Conservation (phyloP, 345 rosid genomes). For the Capsella bursapastoris region DNA sequence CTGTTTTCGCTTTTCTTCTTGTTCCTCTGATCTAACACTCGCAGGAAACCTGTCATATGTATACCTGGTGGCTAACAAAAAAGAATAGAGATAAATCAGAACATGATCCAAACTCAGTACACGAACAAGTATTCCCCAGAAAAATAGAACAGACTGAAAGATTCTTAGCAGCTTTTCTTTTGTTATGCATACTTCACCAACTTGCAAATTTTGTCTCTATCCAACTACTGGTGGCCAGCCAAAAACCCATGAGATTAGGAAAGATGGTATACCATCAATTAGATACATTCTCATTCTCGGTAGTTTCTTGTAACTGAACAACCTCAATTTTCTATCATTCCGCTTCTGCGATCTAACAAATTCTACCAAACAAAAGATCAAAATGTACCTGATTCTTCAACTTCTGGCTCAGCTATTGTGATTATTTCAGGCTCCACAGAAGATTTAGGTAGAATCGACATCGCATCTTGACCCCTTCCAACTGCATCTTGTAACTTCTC, state of each 20-base stretch:
- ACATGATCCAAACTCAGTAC: slow-evolving; percentile 22
- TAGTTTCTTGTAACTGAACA: slow-evolving; percentile 22
- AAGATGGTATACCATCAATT: slow-evolving; percentile 13
- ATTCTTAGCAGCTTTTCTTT: slow-evolving; percentile 5
- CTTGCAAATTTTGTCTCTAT: slow-evolving; percentile 20
- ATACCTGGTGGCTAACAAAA: slow-evolving; percentile 76
- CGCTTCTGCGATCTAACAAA: slow-evolving; percentile 15
- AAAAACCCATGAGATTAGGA: slow-evolving; percentile 25
- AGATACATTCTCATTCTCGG: slow-evolving; percentile 20
- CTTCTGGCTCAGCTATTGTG: slow-evolving; percentile 87
- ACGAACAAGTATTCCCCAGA: not conserved
- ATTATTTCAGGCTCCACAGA: slow-evolving; percentile 77
- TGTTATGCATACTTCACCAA: slow-evolving; percentile 14
- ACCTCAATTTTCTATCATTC: slow-evolving; percentile 14
- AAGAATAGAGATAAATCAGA: slow-evolving; percentile 37
- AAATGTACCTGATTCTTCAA: slow-evolving; percentile 67
- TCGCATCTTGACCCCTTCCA: slow-evolving; percentile 94
- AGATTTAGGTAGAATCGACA: slow-evolving; percentile 72
- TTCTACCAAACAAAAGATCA: slow-evolving; percentile 32
- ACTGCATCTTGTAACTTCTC: slow-evolving; percentile 96
- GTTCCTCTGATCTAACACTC: slow-evolving; percentile 82
- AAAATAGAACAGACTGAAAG: slow-evolving; percentile 24
- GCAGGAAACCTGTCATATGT: slow-evolving; percentile 97
- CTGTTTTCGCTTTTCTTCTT: slow-evolving; percentile 94
- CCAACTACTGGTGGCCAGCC: slow-evolving; percentile 32